Evolutionary conservation across 257 asterid species (phyloP).

Genomic region (Solanum tarijense): DNA sequence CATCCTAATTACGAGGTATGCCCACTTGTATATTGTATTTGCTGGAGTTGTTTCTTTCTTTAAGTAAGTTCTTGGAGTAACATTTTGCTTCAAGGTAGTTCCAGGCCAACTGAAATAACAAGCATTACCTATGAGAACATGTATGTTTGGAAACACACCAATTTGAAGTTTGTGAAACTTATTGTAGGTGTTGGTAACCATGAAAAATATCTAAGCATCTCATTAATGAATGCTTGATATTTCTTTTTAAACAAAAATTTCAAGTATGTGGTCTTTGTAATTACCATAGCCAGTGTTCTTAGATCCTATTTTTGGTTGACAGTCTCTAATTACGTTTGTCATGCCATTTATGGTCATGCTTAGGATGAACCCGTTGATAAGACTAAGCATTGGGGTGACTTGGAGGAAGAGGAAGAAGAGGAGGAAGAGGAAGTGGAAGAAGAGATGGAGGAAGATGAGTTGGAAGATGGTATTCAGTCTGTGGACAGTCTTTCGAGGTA

Average conservation of each 20-base stretch:
- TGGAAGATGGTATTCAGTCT: slow-evolving; percentile 84
- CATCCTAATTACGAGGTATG: slow-evolving; percentile 70
- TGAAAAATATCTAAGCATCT: background rate
- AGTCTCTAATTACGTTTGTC: background rate
- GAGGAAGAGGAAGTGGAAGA: slow-evolving; percentile 80
- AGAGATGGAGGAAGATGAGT: slow-evolving; percentile 66
- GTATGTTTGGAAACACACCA: background rate
- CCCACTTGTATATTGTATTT: background rate
- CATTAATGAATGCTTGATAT: background rate
- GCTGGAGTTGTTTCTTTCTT: background rate
- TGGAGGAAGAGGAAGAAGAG: slow-evolving; percentile 89
- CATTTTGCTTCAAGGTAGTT: background rate
- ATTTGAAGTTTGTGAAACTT: background rate
- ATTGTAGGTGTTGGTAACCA: background rate
- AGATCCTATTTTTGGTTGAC: background rate
- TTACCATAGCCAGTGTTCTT: background rate
- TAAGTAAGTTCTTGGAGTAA: background rate
- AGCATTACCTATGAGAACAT: background rate
- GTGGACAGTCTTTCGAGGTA: slow-evolving; percentile 92
- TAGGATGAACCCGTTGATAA: slow-evolving; percentile 94
- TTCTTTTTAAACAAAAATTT: background rate
- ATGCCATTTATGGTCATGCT: background rate
- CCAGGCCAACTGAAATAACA: background rate
- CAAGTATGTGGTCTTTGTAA: background rate
- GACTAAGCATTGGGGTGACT: slow-evolving; percentile 92